Conservation (phyloP, 2,329 filamentous ascomycete genomes). For the Beauveria caledonica region DNA sequence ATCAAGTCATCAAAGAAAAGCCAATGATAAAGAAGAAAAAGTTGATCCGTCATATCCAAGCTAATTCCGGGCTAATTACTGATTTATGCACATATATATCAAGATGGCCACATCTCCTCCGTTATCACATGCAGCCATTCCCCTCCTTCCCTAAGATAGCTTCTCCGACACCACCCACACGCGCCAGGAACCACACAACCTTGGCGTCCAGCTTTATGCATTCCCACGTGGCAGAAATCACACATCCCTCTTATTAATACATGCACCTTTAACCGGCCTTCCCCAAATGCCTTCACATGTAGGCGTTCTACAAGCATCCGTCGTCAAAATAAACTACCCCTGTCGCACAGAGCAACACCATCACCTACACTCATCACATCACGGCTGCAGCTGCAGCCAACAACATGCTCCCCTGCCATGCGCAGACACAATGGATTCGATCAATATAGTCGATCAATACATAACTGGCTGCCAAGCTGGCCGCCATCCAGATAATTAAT, state of each 20-base stretch:
- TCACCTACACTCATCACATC: too few relatives aligned
- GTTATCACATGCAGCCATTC: too few relatives aligned
- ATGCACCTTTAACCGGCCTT: not conserved
- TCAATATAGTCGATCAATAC: not conserved
- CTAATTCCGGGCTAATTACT: too few relatives aligned
- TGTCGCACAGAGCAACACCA: too few relatives aligned
- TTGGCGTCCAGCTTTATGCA: not conserved
- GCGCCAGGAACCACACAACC: not conserved
- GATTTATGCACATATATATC: too few relatives aligned
- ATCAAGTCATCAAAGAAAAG: not conserved
- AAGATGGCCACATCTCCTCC: not conserved
- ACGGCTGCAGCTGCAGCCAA: too few relatives aligned
- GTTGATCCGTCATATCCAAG: not conserved
- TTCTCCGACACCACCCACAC: not conserved
- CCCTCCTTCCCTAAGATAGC: not conserved
- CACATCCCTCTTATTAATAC: not conserved
- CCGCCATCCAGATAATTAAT: not conserved
- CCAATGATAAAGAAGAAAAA: not conserved
- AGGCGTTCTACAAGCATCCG: too few relatives aligned
- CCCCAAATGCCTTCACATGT: too few relatives aligned
- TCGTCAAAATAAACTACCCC: too few relatives aligned
- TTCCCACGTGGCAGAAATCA: constrained; percentile 4
- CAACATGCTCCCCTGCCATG: not conserved
- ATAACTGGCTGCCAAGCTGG: not conserved
- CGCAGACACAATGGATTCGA: not conserved